Base-by-base conservation (phyloP, 305 asterid genomes). In the Rubia peregrina region DNA sequence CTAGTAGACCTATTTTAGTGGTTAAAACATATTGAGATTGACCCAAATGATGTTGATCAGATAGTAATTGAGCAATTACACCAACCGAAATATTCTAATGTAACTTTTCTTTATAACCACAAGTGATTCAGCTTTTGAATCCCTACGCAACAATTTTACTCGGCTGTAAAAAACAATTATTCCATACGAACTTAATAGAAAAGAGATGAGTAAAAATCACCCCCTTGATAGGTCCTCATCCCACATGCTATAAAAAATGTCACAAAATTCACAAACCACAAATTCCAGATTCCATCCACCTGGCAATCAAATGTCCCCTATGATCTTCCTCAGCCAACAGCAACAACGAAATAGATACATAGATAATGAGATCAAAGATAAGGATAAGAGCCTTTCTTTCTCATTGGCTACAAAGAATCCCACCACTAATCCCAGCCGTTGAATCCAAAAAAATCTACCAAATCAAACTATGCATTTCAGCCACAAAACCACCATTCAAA, bases 311-410 rank as follows among this genome's bases (percentile, higher is more conserved):
- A 10, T 79, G 87, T 78, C 0, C 83, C 85, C 0, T 73, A 49
- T 74, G 76, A 84, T 84, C 81, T 82, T 36, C 33, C 43, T 60
- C 67, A 41, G 70, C 85, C 85, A 79, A 71, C 78, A 26, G 62
- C 75, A 71, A 21, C 80, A 57, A 22, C 71, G 86, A 79, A 80
- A 73, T 73, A 85, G 87, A 80, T 80, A 46, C 76, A 57, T 60
- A 82, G 91, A 84, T 87, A 3, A 82, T 78, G 85, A 76, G 75
- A 73, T 60, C 57, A 7, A 22, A 75, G 87, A 79, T 81, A 81
- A 80, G 87, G 95, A 88, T 86, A 88, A 86, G 87, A 49, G 49
- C 69, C 19, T 7, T 73, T 72, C 73, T 43, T 75, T 79, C 83
- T 71, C 83, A 81, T 84, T 85, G 87, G 90, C 85, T 76, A 73